Percentiles rank a stretch among this genome's conserved stretches.
phyloP scores from a whole-genome alignment of 805 yeast genomes.

The Pichia paraexigua region DNA sequence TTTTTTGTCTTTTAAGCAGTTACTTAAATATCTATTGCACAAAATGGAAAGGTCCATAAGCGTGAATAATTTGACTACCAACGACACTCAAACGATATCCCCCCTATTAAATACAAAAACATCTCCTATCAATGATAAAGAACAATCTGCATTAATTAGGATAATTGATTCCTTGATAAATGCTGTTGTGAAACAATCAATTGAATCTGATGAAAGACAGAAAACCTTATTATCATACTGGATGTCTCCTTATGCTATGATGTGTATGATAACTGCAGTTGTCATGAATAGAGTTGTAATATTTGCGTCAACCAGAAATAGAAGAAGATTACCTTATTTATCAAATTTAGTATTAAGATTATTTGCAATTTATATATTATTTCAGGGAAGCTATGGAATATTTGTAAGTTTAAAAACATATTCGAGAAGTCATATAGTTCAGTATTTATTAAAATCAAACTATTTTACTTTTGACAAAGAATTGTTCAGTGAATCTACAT shows the following conservation, averaged over 20 bases:
- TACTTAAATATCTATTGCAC: not conserved
- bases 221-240: conserved; percentile 40
- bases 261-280: conserved; percentile 52
- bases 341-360: conserved; percentile 31
- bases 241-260: conserved; percentile 40
- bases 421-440: conserved; percentile 1
- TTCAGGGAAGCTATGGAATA: conserved; percentile 31
- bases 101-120: not conserved
- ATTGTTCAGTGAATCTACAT: conserved; percentile 18
- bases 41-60: not conserved
- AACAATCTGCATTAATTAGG: conserved; percentile 17
- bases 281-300: conserved; percentile 49
- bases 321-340: conserved; percentile 26
- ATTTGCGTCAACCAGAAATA: conserved; percentile 46
- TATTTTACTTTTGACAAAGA: conserved; percentile 20
- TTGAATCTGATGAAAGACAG: conserved; percentile 13
- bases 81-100: not conserved
- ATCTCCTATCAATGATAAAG: not conserved
- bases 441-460: conserved; percentile 6
- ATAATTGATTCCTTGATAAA: conserved; percentile 23
- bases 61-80: not conserved
- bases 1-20: not conserved
- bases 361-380: conserved; percentile 29
- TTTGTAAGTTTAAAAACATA: conserved; percentile 17
- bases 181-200: conserved; percentile 30